Percentiles rank a stretch among this genome's conserved stretches.
These are phyloP conservation scores for Corynascus novoguineensis DNA, from an alignment of 495 filamentous ascomycete species.

Conservation along the genomic window DNA sequence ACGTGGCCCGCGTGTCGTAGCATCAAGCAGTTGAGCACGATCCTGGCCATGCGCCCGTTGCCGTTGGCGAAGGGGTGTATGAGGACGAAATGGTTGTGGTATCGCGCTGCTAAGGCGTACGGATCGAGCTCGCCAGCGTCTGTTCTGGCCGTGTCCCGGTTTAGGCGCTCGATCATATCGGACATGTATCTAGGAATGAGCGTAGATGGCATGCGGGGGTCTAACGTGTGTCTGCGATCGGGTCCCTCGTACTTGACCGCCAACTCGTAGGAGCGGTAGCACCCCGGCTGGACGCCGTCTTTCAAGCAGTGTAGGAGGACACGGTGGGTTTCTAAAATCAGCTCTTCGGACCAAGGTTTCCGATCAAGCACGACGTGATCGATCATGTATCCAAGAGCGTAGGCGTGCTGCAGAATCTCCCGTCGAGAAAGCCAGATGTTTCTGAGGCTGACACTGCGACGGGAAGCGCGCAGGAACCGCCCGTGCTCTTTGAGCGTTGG, in stretches of 20 bases:
- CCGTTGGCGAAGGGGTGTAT: slow-evolving; percentile 3
- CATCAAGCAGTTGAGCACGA: not conserved
- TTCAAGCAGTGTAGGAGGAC: slow-evolving; percentile 24
- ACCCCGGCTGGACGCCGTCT: slow-evolving; percentile 17
- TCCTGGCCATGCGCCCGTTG: not conserved
- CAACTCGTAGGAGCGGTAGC: slow-evolving; percentile 22
- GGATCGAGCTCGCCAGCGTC: slow-evolving; percentile 26
- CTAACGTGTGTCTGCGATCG: slow-evolving; percentile 24
- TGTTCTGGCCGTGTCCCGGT: too few species aligned
- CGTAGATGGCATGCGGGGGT: slow-evolving; percentile 22
- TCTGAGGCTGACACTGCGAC: not conserved
- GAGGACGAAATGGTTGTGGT: slow-evolving; percentile 5
- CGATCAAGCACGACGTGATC: slow-evolving; percentile 20
- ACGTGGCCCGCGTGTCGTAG: not conserved
- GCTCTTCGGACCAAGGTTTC: slow-evolving; percentile 25
- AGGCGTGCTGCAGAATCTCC: slow-evolving; percentile 36
- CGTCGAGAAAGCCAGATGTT: slow-evolving; percentile 20
- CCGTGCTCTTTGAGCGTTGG: slow-evolving; percentile 19
- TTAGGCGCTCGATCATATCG: slow-evolving; percentile 27
- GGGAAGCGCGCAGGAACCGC: not conserved
- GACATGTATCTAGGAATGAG: slow-evolving; percentile 31
- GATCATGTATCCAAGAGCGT: slow-evolving; percentile 28
- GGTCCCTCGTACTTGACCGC: slow-evolving; percentile 21
- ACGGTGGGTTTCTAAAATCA: slow-evolving; percentile 30
- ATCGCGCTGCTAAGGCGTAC: slow-evolving; percentile 27